Evolutionary conservation across 1,284 basidiomycete species (phyloP).

Genomic region (Trichosporon sp.): DNA sequence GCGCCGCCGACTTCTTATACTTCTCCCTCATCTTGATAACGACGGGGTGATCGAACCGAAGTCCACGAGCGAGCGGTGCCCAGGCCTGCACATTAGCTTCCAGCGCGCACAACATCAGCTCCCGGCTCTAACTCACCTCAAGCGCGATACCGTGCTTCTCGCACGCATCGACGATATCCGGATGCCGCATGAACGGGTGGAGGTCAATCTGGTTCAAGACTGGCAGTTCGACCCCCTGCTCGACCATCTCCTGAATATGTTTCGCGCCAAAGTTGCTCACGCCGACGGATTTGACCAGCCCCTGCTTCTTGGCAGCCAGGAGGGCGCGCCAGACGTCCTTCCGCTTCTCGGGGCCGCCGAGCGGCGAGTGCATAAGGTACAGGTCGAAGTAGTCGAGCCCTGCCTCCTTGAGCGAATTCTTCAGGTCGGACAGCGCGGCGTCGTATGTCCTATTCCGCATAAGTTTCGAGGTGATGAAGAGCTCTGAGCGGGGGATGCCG

Average conservation of each 20-base stretch:
- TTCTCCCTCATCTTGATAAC: conserved; percentile 43
- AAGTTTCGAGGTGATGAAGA: conserved; percentile 67
- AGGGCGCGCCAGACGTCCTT: conserved; percentile 49
- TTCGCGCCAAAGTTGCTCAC: conserved; percentile 50
- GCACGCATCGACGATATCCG: conserved; percentile 50
- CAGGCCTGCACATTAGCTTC: conserved; percentile 37
- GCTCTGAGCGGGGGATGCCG: conserved; percentile 53
- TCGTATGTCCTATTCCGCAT: conserved; percentile 57
- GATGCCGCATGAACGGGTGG: conserved; percentile 49
- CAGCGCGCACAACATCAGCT: too few relatives aligned
- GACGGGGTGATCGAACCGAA: conserved; percentile 48
- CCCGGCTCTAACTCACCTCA: conserved; percentile 33
- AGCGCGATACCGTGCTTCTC: conserved; percentile 49
- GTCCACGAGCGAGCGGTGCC: conserved; percentile 50
- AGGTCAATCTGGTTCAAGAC: conserved; percentile 48
- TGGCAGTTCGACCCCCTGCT: conserved; percentile 37
- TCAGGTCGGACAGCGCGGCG: conserved; percentile 53
- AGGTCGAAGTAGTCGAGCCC: conserved; percentile 52
- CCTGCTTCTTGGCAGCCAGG: conserved; percentile 47
- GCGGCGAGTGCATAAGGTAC: conserved; percentile 50
- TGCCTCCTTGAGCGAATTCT: conserved; percentile 55
- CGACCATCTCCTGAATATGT: conserved; percentile 51
- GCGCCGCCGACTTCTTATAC: conserved; percentile 45
- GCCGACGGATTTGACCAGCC: conserved; percentile 48
- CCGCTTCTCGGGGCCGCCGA: conserved; percentile 46